Evolutionary conservation across 2,329 filamentous ascomycete genomes (phyloP).

Genomic region (Botrytis paeoniae): DNA sequence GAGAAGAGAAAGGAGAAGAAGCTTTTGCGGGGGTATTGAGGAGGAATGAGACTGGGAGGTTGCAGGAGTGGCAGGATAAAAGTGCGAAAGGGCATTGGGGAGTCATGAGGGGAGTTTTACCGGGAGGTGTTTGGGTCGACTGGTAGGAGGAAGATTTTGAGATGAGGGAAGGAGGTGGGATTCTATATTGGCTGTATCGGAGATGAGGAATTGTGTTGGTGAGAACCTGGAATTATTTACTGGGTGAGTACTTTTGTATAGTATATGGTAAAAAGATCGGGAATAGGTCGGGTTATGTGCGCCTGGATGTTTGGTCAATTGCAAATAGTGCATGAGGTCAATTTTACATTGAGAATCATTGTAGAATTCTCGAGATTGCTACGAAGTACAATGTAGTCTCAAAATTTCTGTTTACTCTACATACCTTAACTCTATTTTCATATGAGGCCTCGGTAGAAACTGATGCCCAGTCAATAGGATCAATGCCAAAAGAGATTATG

Average conservation of each 20-base stretch:
- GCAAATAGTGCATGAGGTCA: neutral
- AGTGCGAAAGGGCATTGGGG: slow-evolving; percentile 84
- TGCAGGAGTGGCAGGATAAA: slow-evolving; percentile 69
- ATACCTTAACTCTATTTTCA: neutral
- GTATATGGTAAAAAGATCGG: neutral
- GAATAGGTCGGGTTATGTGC: neutral
- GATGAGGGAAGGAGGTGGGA: neutral
- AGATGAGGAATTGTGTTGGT: neutral
- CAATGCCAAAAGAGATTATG: neutral
- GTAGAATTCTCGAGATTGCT: neutral
- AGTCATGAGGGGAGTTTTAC: slow-evolving; percentile 85
- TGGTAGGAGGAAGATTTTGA: slow-evolving; percentile 58
- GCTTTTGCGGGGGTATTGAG: slow-evolving; percentile 48
- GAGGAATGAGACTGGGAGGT: slow-evolving; percentile 60
- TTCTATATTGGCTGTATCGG: neutral
- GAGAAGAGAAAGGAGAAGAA: slow-evolving; percentile 42
- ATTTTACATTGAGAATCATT: neutral
- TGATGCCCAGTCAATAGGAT: neutral
- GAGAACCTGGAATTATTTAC: neutral
- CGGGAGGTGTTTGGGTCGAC: slow-evolving; percentile 75
- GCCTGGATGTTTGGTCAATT: neutral
- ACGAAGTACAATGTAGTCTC: neutral
- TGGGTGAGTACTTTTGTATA: neutral
- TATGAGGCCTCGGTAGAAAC: neutral
- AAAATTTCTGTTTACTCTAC: neutral